phyloP scores from a whole-genome alignment of 2,329 filamentous ascomycete genomes.

The Davidsoniella neocaledoniae region DNA sequence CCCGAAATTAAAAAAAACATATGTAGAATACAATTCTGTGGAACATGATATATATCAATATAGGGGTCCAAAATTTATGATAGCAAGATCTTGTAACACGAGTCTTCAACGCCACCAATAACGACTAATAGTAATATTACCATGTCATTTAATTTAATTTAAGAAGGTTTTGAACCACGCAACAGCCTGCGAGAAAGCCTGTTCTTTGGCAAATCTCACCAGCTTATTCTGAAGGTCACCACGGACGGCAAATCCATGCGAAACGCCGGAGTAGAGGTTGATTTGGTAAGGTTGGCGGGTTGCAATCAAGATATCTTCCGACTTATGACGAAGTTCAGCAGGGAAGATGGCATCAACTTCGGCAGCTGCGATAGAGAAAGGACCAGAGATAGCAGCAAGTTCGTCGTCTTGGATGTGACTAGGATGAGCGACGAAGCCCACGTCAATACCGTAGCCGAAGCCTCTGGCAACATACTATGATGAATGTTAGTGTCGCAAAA shows the following conservation, averaged over 20 bases:
- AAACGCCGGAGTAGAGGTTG: constrained; percentile 52
- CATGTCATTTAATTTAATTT: too few relatives aligned
- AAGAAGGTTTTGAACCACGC: constrained; percentile 46
- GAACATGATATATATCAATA: too few relatives aligned
- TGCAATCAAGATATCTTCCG: constrained; percentile 44
- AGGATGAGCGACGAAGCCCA: constrained; percentile 60
- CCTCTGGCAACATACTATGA: constrained; percentile 51
- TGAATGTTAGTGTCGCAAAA: background rate
- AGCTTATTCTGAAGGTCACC: constrained; percentile 40
- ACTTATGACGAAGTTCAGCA: constrained; percentile 43
- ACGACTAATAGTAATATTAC: too few relatives aligned
- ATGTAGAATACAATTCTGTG: too few relatives aligned
- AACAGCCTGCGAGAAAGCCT: constrained; percentile 63
- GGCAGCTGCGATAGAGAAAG: constrained; percentile 48
- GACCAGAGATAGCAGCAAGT: constrained; percentile 46
- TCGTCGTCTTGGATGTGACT: constrained; percentile 55
- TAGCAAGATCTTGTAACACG: too few relatives aligned
- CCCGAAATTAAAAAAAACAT: too few relatives aligned
- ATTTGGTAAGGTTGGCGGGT: constrained; percentile 53
- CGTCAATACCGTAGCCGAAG: constrained; percentile 45
- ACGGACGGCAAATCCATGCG: constrained; percentile 61
- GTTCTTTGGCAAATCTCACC: constrained; percentile 58
- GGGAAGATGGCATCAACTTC: constrained; percentile 53
- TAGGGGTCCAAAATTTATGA: too few relatives aligned
- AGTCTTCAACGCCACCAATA: too few relatives aligned